A percentile compares a stretch with the other conserved stretches of the same genome.
These are phyloP conservation scores for Claviceps fusiformis DNA, from an alignment of 2,329 filamentous ascomycete genomes.

Conservation along the genomic window DNA sequence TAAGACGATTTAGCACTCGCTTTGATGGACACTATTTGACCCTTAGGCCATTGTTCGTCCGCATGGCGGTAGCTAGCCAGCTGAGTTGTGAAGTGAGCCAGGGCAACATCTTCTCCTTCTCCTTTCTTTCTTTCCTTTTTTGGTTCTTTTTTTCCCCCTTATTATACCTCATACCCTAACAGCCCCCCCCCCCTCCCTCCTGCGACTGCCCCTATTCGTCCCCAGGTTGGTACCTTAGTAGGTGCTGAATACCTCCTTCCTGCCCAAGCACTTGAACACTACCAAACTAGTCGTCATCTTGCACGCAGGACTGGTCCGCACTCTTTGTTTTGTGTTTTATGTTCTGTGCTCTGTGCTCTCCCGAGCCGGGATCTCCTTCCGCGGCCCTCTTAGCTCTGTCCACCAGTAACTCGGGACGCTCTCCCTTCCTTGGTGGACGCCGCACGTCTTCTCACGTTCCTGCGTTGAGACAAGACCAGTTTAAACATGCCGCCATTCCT, in stretches of 20 bases:
- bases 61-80: background rate
- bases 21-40: background rate
- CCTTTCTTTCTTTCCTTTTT: background rate
- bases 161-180: background rate
- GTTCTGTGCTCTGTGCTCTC: background rate
- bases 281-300: too few species aligned
- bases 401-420: background rate
- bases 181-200: background rate
- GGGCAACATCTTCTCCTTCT: background rate
- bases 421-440: background rate
- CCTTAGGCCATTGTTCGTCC: background rate
- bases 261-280: background rate
- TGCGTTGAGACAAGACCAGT: slow-evolving; percentile 16
- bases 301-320: background rate
- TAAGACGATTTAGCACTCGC: background rate
- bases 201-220: background rate
- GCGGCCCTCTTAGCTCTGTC: background rate
- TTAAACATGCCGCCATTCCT: slow-evolving; percentile 20
- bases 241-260: background rate
- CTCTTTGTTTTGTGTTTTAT: background rate
- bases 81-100: too few species aligned
- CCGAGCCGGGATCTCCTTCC: background rate
- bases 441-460: slow-evolving; percentile 17
- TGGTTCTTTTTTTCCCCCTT: background rate
- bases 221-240: background rate